Percentiles rank a stretch among this genome's conserved stretches.
Evolutionary conservation across 192 early-diverging fungal genomes (phyloP).

Genomic region (Rhizoclosmatium sp.): DNA sequence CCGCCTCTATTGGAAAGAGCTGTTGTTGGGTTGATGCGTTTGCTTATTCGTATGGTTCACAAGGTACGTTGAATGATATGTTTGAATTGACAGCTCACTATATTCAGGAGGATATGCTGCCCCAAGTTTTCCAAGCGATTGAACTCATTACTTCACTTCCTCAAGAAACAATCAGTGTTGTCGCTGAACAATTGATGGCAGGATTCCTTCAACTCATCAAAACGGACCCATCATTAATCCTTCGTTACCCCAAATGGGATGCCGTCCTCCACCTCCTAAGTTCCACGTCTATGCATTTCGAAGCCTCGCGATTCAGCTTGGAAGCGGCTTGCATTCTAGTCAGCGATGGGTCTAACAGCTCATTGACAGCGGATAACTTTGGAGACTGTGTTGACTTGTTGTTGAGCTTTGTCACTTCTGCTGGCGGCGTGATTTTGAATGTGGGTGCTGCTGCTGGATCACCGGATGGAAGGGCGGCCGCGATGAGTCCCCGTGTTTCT

Average conservation of each 20-base stretch:
- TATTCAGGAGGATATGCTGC: constrained; percentile 46
- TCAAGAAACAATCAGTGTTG: constrained; percentile 64
- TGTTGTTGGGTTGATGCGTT: constrained; percentile 74
- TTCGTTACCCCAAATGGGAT: constrained; percentile 54
- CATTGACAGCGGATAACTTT: constrained; percentile 69
- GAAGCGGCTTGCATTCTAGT: constrained; percentile 69
- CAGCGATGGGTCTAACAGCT: constrained; percentile 48
- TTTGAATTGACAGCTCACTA: constrained; percentile 41
- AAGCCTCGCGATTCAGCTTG: constrained; percentile 70
- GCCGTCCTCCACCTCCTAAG: constrained; percentile 63
- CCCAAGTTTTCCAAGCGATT: constrained; percentile 50
- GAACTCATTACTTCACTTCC: constrained; percentile 64
- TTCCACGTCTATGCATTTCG: constrained; percentile 63
- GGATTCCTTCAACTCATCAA: constrained; percentile 74
- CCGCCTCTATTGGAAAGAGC: constrained; percentile 78
- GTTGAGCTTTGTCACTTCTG: constrained; percentile 67
- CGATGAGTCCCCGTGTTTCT: constrained; percentile 4
- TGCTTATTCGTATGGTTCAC: constrained; percentile 75
- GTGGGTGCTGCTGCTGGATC: neutral
- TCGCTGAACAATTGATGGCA: constrained; percentile 80
- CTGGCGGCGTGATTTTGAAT: constrained; percentile 36
- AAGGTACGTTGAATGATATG: constrained; percentile 58
- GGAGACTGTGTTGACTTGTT: constrained; percentile 77
- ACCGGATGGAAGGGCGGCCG: neutral
- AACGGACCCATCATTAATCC: constrained; percentile 53